Evolutionary conservation across 1,284 basidiomycete genomes (phyloP).

Genomic region (Peniophora sp.): DNA sequence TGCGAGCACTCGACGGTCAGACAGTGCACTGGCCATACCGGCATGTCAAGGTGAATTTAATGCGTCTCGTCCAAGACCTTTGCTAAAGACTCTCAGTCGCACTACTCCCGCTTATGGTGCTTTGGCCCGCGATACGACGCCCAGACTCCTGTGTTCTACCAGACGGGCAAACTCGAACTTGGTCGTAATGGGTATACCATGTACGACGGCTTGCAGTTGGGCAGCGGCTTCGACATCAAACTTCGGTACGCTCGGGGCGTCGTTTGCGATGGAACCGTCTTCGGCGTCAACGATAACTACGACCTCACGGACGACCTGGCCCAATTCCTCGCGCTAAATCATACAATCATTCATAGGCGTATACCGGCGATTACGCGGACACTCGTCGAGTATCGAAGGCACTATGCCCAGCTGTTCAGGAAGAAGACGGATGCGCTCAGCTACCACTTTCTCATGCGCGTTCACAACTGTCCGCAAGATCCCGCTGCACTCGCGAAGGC

Average conservation of each 20-base stretch:
- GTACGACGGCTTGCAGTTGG: conserved; percentile 55
- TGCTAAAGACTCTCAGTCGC: background rate
- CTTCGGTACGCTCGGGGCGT: conserved; percentile 53
- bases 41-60: conserved; percentile 41
- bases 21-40: conserved; percentile 61
- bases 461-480: conserved; percentile 51
- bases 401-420: conserved; percentile 41
- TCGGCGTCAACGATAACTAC: conserved; percentile 66
- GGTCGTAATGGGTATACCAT: conserved; percentile 45
- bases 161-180: conserved; percentile 46
- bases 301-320: conserved; percentile 57
- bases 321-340: conserved; percentile 60
- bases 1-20: conserved; percentile 65
- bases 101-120: conserved; percentile 31
- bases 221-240: conserved; percentile 64
- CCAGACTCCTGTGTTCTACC: conserved; percentile 38
- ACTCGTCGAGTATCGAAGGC: conserved; percentile 47
- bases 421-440: conserved; percentile 52
- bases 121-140: conserved; percentile 39
- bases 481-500: conserved; percentile 36
- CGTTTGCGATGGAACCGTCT: conserved; percentile 40
- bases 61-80: background rate
- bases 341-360: conserved; percentile 37
- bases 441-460: conserved; percentile 59
- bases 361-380: conserved; percentile 39